Evolutionary conservation across 2,329 filamentous ascomycete genomes (phyloP).

Genomic region (Allantophomopsis cytisporea): DNA sequence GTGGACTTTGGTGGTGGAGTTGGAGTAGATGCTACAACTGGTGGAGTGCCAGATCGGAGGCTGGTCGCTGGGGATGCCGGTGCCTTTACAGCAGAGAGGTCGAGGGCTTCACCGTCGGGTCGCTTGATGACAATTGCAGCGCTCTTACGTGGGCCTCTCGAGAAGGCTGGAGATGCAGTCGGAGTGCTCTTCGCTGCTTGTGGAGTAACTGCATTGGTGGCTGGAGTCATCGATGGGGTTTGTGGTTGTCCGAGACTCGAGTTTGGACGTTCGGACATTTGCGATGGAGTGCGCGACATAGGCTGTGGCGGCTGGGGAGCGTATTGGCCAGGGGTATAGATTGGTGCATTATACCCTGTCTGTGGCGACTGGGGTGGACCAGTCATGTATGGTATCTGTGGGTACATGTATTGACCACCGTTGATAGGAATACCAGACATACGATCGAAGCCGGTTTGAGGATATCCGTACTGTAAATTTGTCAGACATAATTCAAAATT

Average conservation of each 20-base stretch:
- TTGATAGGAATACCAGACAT: constrained; percentile 22
- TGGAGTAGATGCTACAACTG: constrained; percentile 57
- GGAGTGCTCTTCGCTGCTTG: constrained; percentile 28
- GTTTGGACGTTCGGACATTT: constrained; percentile 54
- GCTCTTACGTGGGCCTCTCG: constrained; percentile 36
- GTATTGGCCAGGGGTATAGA: constrained; percentile 20
- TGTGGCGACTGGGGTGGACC: constrained; percentile 30
- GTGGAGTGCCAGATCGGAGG: constrained; percentile 40
- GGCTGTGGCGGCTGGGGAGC: constrained; percentile 34
- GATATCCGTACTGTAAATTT: constrained; percentile 48
- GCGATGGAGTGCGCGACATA: constrained; percentile 77
- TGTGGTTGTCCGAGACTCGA: constrained; percentile 20
- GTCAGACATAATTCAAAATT: constrained; percentile 47
- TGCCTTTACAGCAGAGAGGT: constrained; percentile 52
- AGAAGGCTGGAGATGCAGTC: constrained; percentile 22
- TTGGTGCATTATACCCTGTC: constrained; percentile 27
- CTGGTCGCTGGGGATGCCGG: constrained; percentile 43
- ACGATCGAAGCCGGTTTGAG: constrained; percentile 35
- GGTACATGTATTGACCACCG: constrained; percentile 24
- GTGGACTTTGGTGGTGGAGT: constrained; percentile 69
- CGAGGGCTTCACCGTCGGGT: constrained; percentile 62
- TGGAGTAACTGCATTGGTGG: constrained; percentile 41
- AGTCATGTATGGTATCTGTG: constrained; percentile 35
- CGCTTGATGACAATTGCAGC: constrained; percentile 77
- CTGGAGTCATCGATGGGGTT: constrained; percentile 16